A percentile compares a stretch with the other conserved stretches of the same genome.
phyloP scores from a whole-genome alignment of 441 rosid species.

The Biscutella auriculata region DNA sequence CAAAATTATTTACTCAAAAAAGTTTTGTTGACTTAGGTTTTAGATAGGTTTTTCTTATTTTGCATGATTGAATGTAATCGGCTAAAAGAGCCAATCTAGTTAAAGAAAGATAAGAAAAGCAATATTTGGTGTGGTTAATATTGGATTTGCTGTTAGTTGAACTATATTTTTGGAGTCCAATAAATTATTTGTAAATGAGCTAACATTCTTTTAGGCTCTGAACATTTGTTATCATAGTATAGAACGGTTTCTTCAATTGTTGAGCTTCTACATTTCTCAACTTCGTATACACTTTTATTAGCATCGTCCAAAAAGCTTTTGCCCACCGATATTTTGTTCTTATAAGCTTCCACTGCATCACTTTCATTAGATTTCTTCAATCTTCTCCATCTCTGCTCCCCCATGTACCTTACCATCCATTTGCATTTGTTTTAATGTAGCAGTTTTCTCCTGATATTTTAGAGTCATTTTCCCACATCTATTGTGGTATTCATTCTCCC shows the following conservation, averaged over 20 bases:
- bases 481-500: slow-evolving; percentile 25
- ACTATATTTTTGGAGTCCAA: no score
- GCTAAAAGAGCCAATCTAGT: no score
- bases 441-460: slow-evolving; percentile 74
- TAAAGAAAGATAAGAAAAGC: no score
- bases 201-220: no score
- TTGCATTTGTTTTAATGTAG: slow-evolving; percentile 70
- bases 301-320: slow-evolving; percentile 75
- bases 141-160: no score
- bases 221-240: no score
- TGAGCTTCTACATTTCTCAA: slow-evolving; percentile 80
- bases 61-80: no score
- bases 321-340: slow-evolving; percentile 29
- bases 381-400: slow-evolving; percentile 84
- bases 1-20: no score
- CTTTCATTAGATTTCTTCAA: slow-evolving; percentile 67
- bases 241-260: slow-evolving; percentile 87
- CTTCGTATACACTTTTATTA: slow-evolving; percentile 65
- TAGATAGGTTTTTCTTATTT: no score
- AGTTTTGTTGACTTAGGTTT: no score
- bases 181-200: no score
- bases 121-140: no score
- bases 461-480: slow-evolving; percentile 32
- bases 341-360: slow-evolving; percentile 51
- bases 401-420: slow-evolving; percentile 74